phyloP scores from a whole-genome alignment of 257 asterid species.

The Ilex asprella region DNA sequence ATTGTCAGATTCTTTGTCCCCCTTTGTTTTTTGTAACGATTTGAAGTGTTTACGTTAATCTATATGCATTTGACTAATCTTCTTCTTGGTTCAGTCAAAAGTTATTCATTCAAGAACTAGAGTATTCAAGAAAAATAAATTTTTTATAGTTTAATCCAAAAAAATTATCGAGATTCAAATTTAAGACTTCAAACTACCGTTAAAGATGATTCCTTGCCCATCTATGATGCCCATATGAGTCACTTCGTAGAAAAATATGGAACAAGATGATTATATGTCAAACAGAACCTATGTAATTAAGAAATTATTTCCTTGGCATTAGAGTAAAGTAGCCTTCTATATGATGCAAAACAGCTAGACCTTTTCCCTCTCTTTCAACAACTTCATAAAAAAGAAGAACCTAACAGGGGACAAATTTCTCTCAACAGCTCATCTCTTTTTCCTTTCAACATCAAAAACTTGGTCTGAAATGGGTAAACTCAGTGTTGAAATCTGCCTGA shows the following conservation, averaged over 20 bases:
- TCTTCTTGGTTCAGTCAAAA: too few species aligned
- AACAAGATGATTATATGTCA: neutral
- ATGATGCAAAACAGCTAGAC: slow-evolving; percentile 31
- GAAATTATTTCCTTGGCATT: slow-evolving; percentile 16
- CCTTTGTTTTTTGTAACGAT: neutral
- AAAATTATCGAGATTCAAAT: too few species aligned
- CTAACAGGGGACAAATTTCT: slow-evolving; percentile 9
- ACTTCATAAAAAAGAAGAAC: slow-evolving; percentile 39
- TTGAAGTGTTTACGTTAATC: slow-evolving; percentile 10
- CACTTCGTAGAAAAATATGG: slow-evolving; percentile 7
- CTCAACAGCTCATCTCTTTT: slow-evolving; percentile 11
- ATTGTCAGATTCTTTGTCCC: too few species aligned
- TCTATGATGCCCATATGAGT: slow-evolving; percentile 21
- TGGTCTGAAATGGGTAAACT: slow-evolving; percentile 42
- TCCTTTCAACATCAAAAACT: slow-evolving; percentile 9
- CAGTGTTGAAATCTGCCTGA: slow-evolving; percentile 67
- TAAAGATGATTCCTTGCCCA: slow-evolving; percentile 38
- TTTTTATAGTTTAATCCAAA: too few species aligned
- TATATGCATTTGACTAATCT: slow-evolving; percentile 3
- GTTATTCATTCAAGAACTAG: too few species aligned
- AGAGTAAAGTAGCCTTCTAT: neutral
- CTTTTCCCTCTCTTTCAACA: slow-evolving; percentile 17
- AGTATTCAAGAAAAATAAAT: too few species aligned
- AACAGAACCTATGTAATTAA: slow-evolving; percentile 6
- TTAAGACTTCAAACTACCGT: too few species aligned